A percentile compares a stretch with the other conserved stretches of the same genome.
These are phyloP conservation scores for Hansenula sp. DNA, from an alignment of 1,139 yeast species.

Conservation along the genomic window DNA sequence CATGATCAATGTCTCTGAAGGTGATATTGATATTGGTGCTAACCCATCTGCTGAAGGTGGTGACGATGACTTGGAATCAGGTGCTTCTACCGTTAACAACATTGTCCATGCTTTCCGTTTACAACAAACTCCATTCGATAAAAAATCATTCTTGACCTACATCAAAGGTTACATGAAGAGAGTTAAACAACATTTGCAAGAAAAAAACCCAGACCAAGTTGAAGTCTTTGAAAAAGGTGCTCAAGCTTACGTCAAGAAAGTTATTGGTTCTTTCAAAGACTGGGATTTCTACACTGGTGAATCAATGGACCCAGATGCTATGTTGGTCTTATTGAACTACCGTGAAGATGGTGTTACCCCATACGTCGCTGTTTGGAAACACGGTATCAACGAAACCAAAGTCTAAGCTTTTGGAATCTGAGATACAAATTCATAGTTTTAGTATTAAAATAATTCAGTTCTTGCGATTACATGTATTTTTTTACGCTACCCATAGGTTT, in stretches of 20 bases:
- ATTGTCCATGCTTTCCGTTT: conserved; percentile 98
- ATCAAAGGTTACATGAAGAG: conserved; percentile 98
- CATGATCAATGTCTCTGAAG: conserved; percentile 85
- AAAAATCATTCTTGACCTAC: conserved; percentile 93
- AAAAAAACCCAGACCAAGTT: conserved; percentile 81
- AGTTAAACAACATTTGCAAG: conserved; percentile 85
- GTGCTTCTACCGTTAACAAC: conserved; percentile 90
- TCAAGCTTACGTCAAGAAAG: conserved; percentile 90
- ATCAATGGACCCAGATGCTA: conserved; percentile 99
- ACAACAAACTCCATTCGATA: conserved; percentile 93
- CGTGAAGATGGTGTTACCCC: conserved; percentile 99
- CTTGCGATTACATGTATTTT: too few species aligned
- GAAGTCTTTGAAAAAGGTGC: conserved; percentile 96
- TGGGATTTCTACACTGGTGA: conserved; percentile 99
- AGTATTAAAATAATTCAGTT: neutral
- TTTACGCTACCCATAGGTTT: neutral
- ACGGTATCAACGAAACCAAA: conserved; percentile 88
- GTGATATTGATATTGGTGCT: conserved; percentile 96
- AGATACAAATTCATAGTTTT: neutral
- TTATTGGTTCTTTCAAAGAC: conserved; percentile 91
- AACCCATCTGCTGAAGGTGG: conserved; percentile 98
- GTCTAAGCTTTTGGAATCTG: conserved; percentile 50
- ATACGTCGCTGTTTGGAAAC: conserved; percentile 97
- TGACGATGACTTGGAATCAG: conserved; percentile 79
- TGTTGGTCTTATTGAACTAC: conserved; percentile 97